Conservation (phyloP, 1,139 yeast genomes). For the Saccharomyces hybrid region DNA sequence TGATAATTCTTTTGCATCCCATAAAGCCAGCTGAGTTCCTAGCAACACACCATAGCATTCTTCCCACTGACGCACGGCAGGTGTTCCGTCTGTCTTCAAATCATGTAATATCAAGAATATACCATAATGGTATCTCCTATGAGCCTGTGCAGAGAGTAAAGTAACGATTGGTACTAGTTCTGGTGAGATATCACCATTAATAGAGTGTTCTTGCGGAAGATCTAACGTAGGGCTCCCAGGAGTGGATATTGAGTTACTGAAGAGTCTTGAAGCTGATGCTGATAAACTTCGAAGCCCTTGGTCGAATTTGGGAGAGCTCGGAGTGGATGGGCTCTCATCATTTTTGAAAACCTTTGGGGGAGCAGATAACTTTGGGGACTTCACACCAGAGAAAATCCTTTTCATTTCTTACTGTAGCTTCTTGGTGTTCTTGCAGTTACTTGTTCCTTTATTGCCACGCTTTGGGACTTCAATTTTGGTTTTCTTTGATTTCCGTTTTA, state of each 20-base stretch:
- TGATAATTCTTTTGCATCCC: constrained; percentile 79
- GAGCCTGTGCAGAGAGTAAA: constrained; percentile 59
- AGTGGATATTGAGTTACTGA: not conserved
- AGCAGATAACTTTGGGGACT: constrained; percentile 13
- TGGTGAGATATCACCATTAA: constrained; percentile 38
- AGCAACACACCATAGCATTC: constrained; percentile 87
- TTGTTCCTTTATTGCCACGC: not conserved
- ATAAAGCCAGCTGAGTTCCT: constrained; percentile 87
- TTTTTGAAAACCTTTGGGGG: constrained; percentile 11
- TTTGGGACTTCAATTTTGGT: not conserved
- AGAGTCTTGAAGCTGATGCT: not conserved
- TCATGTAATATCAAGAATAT: constrained; percentile 65
- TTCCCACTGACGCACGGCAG: constrained; percentile 73
- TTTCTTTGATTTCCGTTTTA: not conserved
- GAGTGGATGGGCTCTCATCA: not conserved
- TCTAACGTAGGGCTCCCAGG: not conserved
- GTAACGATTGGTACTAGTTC: constrained; percentile 72
- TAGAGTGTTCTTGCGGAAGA: constrained; percentile 5
- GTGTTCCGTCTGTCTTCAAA: constrained; percentile 74
- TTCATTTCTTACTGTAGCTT: constrained; percentile 6
- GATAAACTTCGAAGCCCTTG: not conserved
- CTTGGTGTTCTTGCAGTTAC: not conserved
- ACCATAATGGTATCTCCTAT: constrained; percentile 68
- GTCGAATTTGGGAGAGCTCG: not conserved
- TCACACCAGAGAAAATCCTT: constrained; percentile 16